Base-by-base conservation (phyloP, 83 land plant genomes). In the Diphasiastrum complanatum region DNA sequence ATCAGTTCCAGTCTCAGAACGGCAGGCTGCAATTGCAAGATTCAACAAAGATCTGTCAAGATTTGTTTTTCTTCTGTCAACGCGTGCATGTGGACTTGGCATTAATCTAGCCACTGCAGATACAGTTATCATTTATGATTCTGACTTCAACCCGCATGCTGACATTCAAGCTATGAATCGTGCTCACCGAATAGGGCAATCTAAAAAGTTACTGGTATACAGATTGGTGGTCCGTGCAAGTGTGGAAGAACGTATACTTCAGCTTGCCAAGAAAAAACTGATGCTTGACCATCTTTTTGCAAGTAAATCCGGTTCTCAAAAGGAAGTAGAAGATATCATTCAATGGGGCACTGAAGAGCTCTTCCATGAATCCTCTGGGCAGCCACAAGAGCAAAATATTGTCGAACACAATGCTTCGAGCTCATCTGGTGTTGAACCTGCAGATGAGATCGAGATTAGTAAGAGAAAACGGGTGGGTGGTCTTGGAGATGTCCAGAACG, bases 101-200 rank as follows among this genome's bases (percentile, higher is more conserved):
- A 95, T 95, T 26, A 90, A 95, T 67, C 61, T 95, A 64, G 97
- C 97, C 27, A 80, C 95, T 31, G 99, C 97, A 69, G 99, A 95
- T 66, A 95, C 99, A 24, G 97, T 90, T n/a, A 75, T 95, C 53
- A 82, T 95, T 29, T 86, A 95, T 76, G 99, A 95, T 67, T 95
- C 95, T 59, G 99, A 95, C 71, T 95, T 95, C 55, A 95, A 95
- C 50, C 99, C 99, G 5, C 97, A 95, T 81, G 99, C 97, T 34
- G 99, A 90, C 61, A 86, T 95, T 46, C 97, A 95, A 72, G 99
- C 97, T 11, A 86, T 95, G 95, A 95, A 90, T 34, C 85, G 99
- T 40, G 99, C 99, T 22, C 99, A 90, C 47, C 78, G 93, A 52
- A 95, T 95, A 64, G 99, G 99, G 25, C 95, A 95, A 65, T 86